Evolutionary conservation across 78 protist genomes (phyloP), one percentile per base, ranked within the genome.

Genomic region (Dictyostelium citrinum): DNA sequence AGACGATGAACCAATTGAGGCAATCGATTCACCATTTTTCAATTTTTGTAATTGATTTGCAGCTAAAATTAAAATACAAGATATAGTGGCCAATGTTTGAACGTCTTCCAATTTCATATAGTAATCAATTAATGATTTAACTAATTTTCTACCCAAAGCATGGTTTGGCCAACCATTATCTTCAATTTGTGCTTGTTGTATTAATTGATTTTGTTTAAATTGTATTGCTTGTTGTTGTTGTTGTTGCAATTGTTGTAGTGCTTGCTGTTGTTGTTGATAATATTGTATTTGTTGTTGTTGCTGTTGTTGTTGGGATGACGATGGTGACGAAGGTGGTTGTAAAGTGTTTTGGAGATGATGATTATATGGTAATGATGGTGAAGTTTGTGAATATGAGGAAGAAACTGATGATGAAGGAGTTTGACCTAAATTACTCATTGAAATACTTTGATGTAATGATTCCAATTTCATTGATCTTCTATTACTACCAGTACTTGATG

Each of bases 151-250:
- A 9, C 92, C 91, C 12, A 91, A 8, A 24, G 95, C 90, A 91
- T 91, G 90, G 3, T 68, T 60, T 6, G 90, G 51, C 95, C 95
- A 91, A 2, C 46, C 43, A n/a, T 88, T 76, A 22, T 88, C 93
- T 41, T 77, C 43, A 24, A 29, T n/a, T 35, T 80, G 82, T 24
- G 27, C 9, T 24, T 77, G 37, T 12, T 45, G 33, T 39, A 33
- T 22, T 35, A 29, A n/a, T 49, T 49, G 35, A 4, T 0, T n/a
- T 75, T 35, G 46, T 33, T n/a, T 16, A 16, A 37, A 45, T 75
- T 27, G 43, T 43, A 22, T 3, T 9, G 20, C 55, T 41, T n/a
- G 29, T 41, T 74, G 80, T 37, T 74, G 43, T 70, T 67, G 75
- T 10, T 71, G 78, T 39, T 39, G n/a, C 10, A 45, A 6, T 39